Evolutionary conservation across 2,329 filamentous ascomycete genomes (phyloP), one percentile per base, ranked within the genome.

Genomic region (Diplocarpon rosae): DNA sequence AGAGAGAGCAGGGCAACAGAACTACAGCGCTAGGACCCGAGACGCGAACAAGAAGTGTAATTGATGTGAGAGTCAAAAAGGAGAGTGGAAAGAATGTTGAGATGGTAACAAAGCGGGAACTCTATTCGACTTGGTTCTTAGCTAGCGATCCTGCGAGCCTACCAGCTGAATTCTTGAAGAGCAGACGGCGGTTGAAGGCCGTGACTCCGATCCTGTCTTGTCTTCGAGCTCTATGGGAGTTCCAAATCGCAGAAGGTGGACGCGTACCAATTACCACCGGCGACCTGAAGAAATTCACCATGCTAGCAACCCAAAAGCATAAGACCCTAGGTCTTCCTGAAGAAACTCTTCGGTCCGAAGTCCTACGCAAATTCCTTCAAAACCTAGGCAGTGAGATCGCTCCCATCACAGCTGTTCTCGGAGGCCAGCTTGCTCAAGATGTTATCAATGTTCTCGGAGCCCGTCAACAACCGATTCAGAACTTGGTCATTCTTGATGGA

Each of bases 371-470:
- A 57, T 98, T 98, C 66, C 63, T 96, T 33, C 84, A 92, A 64
- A 93, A 93, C 55, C 70, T 95, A 5, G 83, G 80, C 44, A 78
- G 79, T 57, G 90, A 96, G 66, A 69, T 96, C 32, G 81, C 85
- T 11, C 88, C 92, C 7, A 86, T 94, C 8, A 82, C 85, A 0
- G 89, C 92, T 1, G 86, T 95, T 47, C 70, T 98, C 10, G 92
- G 92, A 39, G 92, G 89, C 9, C 80, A 89, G 62, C 73, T 98
- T 13, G 87, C 90, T 1, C 92, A 98, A 66, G 92, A 98, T 61
- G 88, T 95, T 41, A 96, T 98, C 66, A 96, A 96, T 58, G 89
- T 95, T 28, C 75, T 96, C 5, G 87, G 89, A 39, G 80, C 85
- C 61, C 80, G 84, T 33, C 88, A 96, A 66, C 92, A 95, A 64